phyloP scores from a whole-genome alignment of 345 rosid genomes.

The Populus pruinosa region DNA sequence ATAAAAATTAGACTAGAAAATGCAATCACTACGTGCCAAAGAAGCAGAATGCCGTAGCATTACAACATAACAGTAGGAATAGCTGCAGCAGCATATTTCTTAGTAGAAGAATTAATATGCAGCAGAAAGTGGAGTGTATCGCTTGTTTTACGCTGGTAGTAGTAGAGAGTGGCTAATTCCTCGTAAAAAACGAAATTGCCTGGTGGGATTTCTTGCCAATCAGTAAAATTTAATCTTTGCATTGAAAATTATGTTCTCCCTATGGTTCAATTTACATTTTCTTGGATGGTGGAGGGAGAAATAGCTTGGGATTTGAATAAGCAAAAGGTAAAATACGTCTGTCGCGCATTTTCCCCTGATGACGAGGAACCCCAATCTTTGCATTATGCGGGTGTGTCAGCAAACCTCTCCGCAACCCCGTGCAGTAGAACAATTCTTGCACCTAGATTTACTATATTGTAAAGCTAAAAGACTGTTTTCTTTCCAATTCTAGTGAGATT shows the following conservation, averaged over 20 bases:
- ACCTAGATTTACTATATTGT: neutral
- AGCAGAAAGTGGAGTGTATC: neutral
- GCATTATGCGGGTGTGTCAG: too few species aligned
- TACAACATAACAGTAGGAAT: too few species aligned
- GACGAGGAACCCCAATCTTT: too few species aligned
- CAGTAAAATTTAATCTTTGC: neutral
- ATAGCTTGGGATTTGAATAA: neutral
- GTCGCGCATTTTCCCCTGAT: too few species aligned
- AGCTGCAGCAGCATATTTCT: neutral
- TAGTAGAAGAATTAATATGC: neutral
- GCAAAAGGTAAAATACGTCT: neutral
- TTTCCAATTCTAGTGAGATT: neutral
- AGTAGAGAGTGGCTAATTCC: neutral
- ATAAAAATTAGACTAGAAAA: neutral
- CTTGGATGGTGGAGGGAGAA: too few species aligned
- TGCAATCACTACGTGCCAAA: neutral
- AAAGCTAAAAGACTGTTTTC: neutral
- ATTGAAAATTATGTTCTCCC: neutral
- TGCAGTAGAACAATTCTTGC: neutral
- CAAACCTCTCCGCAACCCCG: too few species aligned
- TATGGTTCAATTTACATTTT: too few species aligned
- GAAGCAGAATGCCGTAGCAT: neutral
- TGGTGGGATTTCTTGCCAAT: too few species aligned
- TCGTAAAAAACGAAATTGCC: neutral
- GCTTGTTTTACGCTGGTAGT: neutral